phyloP scores from a whole-genome alignment of 1,284 basidiomycete genomes.

The Porodaedalea pini region DNA sequence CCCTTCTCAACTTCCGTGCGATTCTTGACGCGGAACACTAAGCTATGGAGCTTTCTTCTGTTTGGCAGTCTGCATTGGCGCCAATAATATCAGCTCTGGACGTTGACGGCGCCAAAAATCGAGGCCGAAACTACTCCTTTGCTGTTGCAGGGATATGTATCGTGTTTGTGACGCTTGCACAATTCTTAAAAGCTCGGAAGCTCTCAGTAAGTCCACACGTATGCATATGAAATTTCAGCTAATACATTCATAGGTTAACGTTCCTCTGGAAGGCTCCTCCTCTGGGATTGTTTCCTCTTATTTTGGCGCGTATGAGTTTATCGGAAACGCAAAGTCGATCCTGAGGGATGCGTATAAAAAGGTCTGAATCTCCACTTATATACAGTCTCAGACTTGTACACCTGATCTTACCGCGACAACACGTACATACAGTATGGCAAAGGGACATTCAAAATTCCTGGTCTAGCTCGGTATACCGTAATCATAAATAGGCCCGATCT shows the following conservation, averaged over 20 bases:
- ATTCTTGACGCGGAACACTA: no score
- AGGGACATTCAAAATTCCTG: slow-evolving; percentile 29
- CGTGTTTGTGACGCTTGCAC: neutral
- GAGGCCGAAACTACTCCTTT: neutral
- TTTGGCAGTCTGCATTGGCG: no score
- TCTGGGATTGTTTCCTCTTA: slow-evolving; percentile 6
- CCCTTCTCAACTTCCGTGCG: no score
- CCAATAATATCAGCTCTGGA: no score
- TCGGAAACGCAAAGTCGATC: slow-evolving; percentile 7
- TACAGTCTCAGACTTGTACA: no score
- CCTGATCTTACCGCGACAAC: no score
- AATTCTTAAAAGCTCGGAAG: neutral
- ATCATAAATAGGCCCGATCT: slow-evolving; percentile 26
- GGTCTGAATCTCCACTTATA: no score
- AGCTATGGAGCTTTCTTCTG: no score
- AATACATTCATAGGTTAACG: slow-evolving; percentile 1
- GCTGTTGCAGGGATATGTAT: neutral
- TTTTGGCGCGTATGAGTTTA: slow-evolving; percentile 8
- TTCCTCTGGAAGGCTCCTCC: slow-evolving; percentile 1
- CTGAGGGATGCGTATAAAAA: slow-evolving; percentile 7
- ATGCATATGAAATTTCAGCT: neutral
- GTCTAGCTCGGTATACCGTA: slow-evolving; percentile 28
- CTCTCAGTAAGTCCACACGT: neutral
- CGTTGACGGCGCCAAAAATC: neutral
- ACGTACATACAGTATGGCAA: slow-evolving; percentile 19